Evolutionary conservation across 2,329 filamentous ascomycete genomes (phyloP), one percentile per base, ranked within the genome.

Genomic region (Zymoseptoria tritici): DNA sequence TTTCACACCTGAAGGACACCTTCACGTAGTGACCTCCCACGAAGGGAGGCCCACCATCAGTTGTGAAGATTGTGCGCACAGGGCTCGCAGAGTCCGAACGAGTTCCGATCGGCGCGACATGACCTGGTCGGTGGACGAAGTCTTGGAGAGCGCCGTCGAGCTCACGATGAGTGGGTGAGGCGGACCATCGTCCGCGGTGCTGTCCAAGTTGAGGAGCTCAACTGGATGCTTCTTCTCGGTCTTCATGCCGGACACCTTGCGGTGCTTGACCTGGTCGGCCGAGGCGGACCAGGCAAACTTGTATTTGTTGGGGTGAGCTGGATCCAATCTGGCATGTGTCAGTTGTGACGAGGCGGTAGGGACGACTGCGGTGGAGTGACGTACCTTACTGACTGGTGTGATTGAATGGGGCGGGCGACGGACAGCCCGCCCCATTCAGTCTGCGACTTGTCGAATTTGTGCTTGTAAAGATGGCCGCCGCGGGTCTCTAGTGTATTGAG

Each of bases 21-120:
- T 62, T 62, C 50, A 69, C 13, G 60, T 65, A 70, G 57, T 68
- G 69, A 31, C 62, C 62, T 46, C 64, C 66, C 9, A 42, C 49
- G 56, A 64, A 63, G 7, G 54, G 29, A 11, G 56, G 53, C n/a
- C 62, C 65, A 4, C 57, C 54, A 58, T 71, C 68, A 9, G 66
- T 69, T 42, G 67, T 68, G 66, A 68, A 71, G 54, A 24, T 24
- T 20, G 52, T n/a, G 11, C 24, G 55, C 9, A 58, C 42, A 1
- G 60, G 58, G 51, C 20, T 59, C 26, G 52, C 26, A 19, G 49
- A 31, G 22, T 20, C 36, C n/a, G 55, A 49, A 16, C 53, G 61
- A 24, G 63, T 67, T 52, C 67, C 67, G 49, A 69, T 65, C 7
- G 26, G 52, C 36, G 57, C 29, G 7, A 46, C 36, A n/a, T 13